Conservation (phyloP, 2,329 filamentous ascomycete genomes). For the Fusarium cyanostomum region DNA sequence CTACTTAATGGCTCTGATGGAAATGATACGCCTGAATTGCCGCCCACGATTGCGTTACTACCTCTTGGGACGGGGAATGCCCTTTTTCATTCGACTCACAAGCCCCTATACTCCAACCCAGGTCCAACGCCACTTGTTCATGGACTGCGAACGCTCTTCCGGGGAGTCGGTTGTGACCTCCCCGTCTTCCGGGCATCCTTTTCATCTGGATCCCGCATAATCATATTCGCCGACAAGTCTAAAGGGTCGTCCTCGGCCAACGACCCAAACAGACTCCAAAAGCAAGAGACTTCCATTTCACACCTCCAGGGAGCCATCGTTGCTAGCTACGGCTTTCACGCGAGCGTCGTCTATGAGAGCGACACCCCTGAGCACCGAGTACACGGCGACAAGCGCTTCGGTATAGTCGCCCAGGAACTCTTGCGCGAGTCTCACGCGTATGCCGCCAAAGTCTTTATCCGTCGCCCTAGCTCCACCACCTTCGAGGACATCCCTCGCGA, state of each 20-base stretch:
- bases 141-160: slow-evolving; percentile 66
- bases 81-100: slow-evolving; percentile 70
- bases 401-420: slow-evolving; percentile 82
- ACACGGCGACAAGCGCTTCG: slow-evolving; percentile 80
- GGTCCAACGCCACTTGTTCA: slow-evolving; percentile 56
- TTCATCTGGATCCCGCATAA: slow-evolving; percentile 63
- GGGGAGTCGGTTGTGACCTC: slow-evolving; percentile 63
- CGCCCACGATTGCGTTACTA: slow-evolving; percentile 62
- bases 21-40: slow-evolving; percentile 13
- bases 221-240: slow-evolving; percentile 49
- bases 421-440: slow-evolving; percentile 66
- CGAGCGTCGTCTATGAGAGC: slow-evolving; percentile 87
- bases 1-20: slow-evolving; percentile 72
- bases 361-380: slow-evolving; percentile 84
- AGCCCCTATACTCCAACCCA: slow-evolving; percentile 59
- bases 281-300: slow-evolving; percentile 47
- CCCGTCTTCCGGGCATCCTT: slow-evolving; percentile 72
- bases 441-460: slow-evolving; percentile 53
- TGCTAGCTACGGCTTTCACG: slow-evolving; percentile 89
- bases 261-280: slow-evolving; percentile 30
- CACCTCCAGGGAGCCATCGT: slow-evolving; percentile 81
- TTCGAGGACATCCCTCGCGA: slow-evolving; percentile 47
- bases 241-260: neutral
- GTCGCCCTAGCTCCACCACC: slow-evolving; percentile 17
- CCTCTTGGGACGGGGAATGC: slow-evolving; percentile 74